phyloP scores from a whole-genome alignment of 192 early-diverging fungal genomes.

The Chytriomyces sp. region DNA sequence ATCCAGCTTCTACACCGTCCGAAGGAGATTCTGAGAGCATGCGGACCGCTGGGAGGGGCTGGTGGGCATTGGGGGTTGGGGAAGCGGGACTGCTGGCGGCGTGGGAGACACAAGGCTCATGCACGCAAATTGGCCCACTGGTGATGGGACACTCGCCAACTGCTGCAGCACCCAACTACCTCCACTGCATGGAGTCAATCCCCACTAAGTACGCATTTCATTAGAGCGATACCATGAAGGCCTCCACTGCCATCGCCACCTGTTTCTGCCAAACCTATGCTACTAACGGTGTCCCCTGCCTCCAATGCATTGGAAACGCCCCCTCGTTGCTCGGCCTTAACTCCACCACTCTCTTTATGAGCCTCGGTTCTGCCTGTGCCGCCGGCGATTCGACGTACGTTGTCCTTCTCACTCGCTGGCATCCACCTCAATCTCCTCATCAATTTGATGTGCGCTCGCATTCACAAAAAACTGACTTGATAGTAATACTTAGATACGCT shows the following conservation, averaged over 20 bases:
- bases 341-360: not conserved
- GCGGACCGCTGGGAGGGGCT: not conserved
- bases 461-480: too few species aligned
- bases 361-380: not conserved
- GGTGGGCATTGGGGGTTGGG: not conserved
- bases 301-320: constrained; percentile 25
- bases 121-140: too few species aligned
- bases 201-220: not conserved
- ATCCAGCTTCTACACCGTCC: too few species aligned
- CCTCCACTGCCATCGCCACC: constrained; percentile 11
- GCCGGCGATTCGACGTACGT: not conserved
- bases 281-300: not conserved
- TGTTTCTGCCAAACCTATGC: constrained; percentile 21
- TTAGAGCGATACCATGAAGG: constrained; percentile 11
- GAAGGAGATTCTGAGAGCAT: not conserved
- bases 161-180: not conserved
- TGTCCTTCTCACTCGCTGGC: too few species aligned
- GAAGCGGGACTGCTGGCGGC: not conserved
- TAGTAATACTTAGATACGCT: too few species aligned
- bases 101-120: not conserved
- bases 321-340: not conserved
- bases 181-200: not conserved
- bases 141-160: not conserved
- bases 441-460: too few species aligned
- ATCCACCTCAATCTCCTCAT: too few species aligned